phyloP scores from a whole-genome alignment of 2,329 filamentous ascomycete genomes.

The Pseudogymnoascus destructans region DNA sequence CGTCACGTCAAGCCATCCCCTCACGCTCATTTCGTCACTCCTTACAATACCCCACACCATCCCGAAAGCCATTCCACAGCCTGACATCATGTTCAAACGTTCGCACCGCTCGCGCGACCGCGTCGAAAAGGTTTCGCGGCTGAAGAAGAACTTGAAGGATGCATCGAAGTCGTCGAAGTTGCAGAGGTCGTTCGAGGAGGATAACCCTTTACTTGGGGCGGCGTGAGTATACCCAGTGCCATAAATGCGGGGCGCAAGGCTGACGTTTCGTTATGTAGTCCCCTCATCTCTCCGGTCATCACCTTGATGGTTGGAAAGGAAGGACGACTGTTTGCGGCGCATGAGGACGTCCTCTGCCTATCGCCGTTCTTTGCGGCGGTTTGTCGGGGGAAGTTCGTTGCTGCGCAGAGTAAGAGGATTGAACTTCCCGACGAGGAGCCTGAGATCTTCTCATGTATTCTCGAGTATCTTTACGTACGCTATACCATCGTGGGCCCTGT shows the following conservation, averaged over 20 bases:
- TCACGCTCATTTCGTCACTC: constrained; percentile 26
- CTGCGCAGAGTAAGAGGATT: constrained; percentile 64
- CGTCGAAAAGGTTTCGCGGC: constrained; percentile 76
- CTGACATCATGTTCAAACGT: constrained; percentile 69
- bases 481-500: background rate
- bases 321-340: constrained; percentile 82
- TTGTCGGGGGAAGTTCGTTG: constrained; percentile 60
- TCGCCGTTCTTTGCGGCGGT: constrained; percentile 72
- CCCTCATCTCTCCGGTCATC: constrained; percentile 56
- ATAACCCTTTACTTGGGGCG: constrained; percentile 34
- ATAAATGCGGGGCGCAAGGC: constrained; percentile 14
- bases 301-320: constrained; percentile 75
- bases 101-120: constrained; percentile 76
- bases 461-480: constrained; percentile 74
- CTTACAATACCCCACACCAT: constrained; percentile 18
- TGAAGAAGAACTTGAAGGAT: constrained; percentile 68
- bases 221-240: constrained; percentile 28
- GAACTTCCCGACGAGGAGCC: constrained; percentile 67
- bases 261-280: constrained; percentile 14
- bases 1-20: constrained; percentile 23
- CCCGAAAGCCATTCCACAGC: constrained; percentile 13
- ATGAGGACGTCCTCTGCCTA: constrained; percentile 79
- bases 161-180: constrained; percentile 70
- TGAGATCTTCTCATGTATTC: constrained; percentile 82
- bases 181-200: constrained; percentile 63